Conservation (phyloP, 345 rosid genomes). For the Rhodamnia rubescens region DNA sequence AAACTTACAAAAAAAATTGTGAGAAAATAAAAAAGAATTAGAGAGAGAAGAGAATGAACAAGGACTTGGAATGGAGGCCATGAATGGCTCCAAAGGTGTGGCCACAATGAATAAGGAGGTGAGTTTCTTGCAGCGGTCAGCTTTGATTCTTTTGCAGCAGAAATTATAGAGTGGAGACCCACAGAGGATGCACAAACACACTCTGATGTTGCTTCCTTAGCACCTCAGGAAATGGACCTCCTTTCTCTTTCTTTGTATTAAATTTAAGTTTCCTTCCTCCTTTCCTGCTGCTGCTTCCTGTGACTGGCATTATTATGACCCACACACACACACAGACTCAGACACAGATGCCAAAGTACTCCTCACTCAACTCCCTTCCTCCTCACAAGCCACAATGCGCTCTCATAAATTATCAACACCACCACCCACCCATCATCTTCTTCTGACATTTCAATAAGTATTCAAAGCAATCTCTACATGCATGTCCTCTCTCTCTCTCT, state of each 20-base stretch:
- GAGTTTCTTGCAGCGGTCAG: background rate
- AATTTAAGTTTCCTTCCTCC: background rate
- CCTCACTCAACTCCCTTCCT: background rate
- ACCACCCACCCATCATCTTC: background rate
- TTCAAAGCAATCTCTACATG: background rate
- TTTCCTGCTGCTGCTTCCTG: background rate
- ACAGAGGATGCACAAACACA: background rate
- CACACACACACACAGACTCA: background rate
- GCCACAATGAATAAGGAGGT: background rate
- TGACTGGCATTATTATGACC: slow-evolving; percentile 1
- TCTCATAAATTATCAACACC: slow-evolving; percentile 1
- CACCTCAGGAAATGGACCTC: background rate
- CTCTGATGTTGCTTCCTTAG: background rate
- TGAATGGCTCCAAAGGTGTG: background rate
- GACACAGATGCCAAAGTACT: background rate
- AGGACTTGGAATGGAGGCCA: background rate
- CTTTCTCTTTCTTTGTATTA: background rate
- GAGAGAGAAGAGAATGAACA: background rate
- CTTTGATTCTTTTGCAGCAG: background rate
- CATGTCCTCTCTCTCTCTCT: background rate
- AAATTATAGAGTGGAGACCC: background rate
- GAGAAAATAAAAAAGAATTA: background rate
- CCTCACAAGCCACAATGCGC: background rate
- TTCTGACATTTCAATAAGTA: background rate
- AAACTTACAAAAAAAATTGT: background rate